A percentile compares a stretch with the other conserved stretches of the same genome.
Evolutionary conservation across 306 rosid genomes (phyloP).

Genomic region (Prunus padus): DNA sequence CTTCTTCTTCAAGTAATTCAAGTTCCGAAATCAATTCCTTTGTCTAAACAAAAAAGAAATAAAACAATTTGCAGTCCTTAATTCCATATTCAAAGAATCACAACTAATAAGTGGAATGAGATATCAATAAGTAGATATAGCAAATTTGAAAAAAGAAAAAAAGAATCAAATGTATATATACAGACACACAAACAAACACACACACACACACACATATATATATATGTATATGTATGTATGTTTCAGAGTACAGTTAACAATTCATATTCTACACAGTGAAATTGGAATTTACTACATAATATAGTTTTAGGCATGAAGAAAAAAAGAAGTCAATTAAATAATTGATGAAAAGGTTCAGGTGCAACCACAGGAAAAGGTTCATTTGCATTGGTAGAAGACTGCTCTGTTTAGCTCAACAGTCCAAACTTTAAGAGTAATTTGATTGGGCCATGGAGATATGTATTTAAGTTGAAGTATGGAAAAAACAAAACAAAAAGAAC

Average conservation of each 20-base stretch:
- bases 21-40: slow-evolving; percentile 82
- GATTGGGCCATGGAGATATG: background rate
- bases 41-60: slow-evolving; percentile 44
- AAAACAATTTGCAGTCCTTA: slow-evolving; percentile 19
- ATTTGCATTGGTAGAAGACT: background rate
- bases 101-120: slow-evolving; percentile 2
- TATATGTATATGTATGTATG: no score
- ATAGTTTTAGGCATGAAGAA: no score
- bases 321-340: background rate
- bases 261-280: background rate
- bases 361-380: background rate
- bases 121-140: background rate
- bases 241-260: background rate
- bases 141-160: background rate
- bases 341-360: background rate
- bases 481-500: background rate
- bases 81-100: background rate
- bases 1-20: slow-evolving; percentile 94
- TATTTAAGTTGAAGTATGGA: background rate
- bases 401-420: background rate
- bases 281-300: background rate
- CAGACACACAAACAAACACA: no score
- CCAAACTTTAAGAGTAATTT: background rate
- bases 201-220: no score
- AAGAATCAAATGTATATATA: no score